phyloP scores from a whole-genome alignment of 352 stramenopile species.

The Phytopythium helicoides region DNA sequence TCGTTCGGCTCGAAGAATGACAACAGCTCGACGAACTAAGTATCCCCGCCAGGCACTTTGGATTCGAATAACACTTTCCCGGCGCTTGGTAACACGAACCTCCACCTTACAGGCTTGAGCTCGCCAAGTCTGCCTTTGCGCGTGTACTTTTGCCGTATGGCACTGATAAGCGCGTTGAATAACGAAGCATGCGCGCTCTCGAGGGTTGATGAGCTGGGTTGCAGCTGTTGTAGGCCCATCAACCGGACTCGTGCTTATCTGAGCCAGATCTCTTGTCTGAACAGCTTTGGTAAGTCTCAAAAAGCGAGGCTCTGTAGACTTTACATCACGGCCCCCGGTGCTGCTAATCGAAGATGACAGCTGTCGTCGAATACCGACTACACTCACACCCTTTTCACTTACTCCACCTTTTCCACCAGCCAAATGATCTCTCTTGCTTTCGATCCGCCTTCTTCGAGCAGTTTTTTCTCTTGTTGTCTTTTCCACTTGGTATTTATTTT shows the following conservation, averaged over 20 bases:
- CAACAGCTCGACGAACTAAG: neutral
- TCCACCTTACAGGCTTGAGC: neutral
- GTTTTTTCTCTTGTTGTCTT: slow-evolving; percentile 27
- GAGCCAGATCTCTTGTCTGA: slow-evolving; percentile 20
- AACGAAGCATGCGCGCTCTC: neutral
- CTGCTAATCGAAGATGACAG: neutral
- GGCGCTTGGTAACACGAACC: neutral
- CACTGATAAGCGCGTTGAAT: slow-evolving; percentile 5
- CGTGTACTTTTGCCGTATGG: neutral
- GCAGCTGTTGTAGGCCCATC: neutral
- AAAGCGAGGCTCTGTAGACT: neutral
- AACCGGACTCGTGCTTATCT: slow-evolving; percentile 2
- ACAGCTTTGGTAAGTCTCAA: slow-evolving; percentile 33
- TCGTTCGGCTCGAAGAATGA: neutral
- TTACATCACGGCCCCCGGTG: slow-evolving; percentile 1
- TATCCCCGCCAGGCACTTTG: neutral
- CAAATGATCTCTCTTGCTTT: slow-evolving; percentile 16
- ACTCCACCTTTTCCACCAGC: neutral
- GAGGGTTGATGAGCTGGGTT: neutral
- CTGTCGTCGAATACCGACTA: neutral
- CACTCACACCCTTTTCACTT: neutral
- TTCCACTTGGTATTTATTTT: slow-evolving; percentile 36
- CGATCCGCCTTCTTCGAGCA: slow-evolving; percentile 19
- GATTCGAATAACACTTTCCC: neutral
- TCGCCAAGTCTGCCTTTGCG: neutral